Evolutionary conservation across 768 basidiomycete species (phyloP).

Genomic region (Tulasnella sp.): DNA sequence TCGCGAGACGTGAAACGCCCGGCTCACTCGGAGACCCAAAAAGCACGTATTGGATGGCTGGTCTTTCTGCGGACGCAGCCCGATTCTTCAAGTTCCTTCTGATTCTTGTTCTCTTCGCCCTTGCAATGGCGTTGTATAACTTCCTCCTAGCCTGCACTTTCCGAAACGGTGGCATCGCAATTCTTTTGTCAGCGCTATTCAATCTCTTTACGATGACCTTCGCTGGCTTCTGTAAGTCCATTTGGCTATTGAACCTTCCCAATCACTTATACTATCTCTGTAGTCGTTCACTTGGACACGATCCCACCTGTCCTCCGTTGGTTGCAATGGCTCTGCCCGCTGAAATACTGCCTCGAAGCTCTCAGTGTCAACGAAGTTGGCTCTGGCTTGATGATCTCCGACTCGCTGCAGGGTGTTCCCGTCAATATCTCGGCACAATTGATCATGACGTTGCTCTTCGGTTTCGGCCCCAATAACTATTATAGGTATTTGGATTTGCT

Average conservation of each 20-base stretch:
- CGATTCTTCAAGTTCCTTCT: constrained; percentile 95
- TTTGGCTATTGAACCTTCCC: background rate
- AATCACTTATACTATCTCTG: background rate
- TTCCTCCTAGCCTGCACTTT: constrained; percentile 84
- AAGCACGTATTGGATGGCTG: constrained; percentile 95
- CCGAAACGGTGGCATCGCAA: constrained; percentile 84
- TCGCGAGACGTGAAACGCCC: background rate
- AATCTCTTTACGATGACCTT: constrained; percentile 56
- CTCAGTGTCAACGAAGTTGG: constrained; percentile 88
- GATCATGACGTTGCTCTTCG: constrained; percentile 90
- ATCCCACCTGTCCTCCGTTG: constrained; percentile 92
- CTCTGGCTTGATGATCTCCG: constrained; percentile 79
- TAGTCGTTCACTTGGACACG: constrained; percentile 68
- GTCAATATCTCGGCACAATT: constrained; percentile 72
- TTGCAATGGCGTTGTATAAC: constrained; percentile 86
- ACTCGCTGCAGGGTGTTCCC: constrained; percentile 75
- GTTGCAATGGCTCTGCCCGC: constrained; percentile 86
- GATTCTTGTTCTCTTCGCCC: constrained; percentile 77
- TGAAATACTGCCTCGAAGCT: constrained; percentile 81
- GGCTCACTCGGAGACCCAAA: constrained; percentile 26
- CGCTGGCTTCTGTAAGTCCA: constrained; percentile 65
- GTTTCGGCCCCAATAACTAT: constrained; percentile 75
- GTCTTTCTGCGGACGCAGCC: constrained; percentile 68
- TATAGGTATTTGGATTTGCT: constrained; percentile 51
- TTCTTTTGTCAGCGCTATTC: constrained; percentile 66